Conservation (phyloP, 179 eudicot genomes). For the Silene vulgaris region DNA sequence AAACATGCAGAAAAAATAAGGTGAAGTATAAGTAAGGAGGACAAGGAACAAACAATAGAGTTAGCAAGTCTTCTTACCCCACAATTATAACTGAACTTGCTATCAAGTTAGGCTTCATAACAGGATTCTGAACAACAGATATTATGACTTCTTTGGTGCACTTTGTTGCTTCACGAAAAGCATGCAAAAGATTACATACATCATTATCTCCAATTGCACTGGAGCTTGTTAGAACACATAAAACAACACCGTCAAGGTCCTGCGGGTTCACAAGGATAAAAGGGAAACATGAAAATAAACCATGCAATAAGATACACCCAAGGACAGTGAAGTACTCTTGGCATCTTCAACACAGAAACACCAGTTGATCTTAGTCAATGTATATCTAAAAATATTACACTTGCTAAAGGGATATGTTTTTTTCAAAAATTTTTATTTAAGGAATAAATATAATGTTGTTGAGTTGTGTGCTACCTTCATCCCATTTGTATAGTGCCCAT, state of each 20-base stretch:
- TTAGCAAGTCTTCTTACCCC: constrained; percentile 43
- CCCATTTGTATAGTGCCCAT: too few relatives aligned
- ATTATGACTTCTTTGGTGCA: constrained; percentile 52
- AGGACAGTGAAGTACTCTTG: neutral
- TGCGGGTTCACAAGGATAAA: constrained; percentile 24
- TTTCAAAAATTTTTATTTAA: neutral
- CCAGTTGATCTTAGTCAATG: neutral
- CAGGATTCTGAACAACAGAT: constrained; percentile 56
- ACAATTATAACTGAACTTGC: constrained; percentile 50
- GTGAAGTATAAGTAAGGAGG: too few relatives aligned
- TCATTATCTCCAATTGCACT: constrained; percentile 43
- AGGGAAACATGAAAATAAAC: neutral
- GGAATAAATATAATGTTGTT: neutral
- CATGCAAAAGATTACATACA: constrained; percentile 37
- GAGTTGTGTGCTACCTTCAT: too few relatives aligned
- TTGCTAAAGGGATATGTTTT: neutral
- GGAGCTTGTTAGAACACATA: constrained; percentile 66
- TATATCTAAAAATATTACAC: neutral
- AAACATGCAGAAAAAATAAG: neutral
- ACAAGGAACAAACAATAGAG: neutral
- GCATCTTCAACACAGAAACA: too few relatives aligned
- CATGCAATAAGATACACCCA: neutral
- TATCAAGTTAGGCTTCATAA: constrained; percentile 50
- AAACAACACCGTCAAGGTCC: constrained; percentile 54
- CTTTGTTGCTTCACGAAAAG: constrained; percentile 53